phyloP scores from a whole-genome alignment of 345 rosid species.

The Excoecaria agallocha region DNA sequence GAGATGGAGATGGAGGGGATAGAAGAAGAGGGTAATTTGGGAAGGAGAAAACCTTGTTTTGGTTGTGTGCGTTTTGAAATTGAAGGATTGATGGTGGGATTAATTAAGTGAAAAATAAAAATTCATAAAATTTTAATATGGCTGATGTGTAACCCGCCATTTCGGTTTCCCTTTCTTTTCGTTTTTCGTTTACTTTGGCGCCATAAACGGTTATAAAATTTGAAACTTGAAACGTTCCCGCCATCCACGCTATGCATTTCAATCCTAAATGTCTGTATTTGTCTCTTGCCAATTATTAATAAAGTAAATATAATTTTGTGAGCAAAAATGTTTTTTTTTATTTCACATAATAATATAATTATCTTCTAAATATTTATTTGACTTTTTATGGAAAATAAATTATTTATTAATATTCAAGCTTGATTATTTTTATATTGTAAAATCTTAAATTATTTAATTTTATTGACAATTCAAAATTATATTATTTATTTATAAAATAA shows the following conservation, averaged over 20 bases:
- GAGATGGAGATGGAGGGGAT: not conserved
- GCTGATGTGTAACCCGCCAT: slow-evolving; percentile 3
- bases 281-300: too few relatives aligned
- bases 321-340: too few relatives aligned
- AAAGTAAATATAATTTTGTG: too few relatives aligned
- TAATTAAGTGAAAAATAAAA: not conserved
- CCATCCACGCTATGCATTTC: not conserved
- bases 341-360: too few relatives aligned
- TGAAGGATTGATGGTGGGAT: not conserved
- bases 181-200: not conserved
- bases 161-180: not conserved
- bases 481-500: too few relatives aligned
- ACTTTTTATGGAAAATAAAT: too few relatives aligned
- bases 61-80: not conserved
- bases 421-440: too few relatives aligned
- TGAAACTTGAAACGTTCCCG: not conserved
- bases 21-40: slow-evolving; percentile 10
- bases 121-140: not conserved
- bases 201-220: slow-evolving; percentile 3
- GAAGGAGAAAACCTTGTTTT: not conserved
- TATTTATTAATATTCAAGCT: too few relatives aligned
- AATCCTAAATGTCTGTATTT: too few relatives aligned
- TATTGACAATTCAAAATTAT: too few relatives aligned
- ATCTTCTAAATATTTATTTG: too few relatives aligned
- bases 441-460: too few relatives aligned